Percentiles rank a stretch among this genome's conserved stretches.
These are phyloP conservation scores for Calonectria honghensis DNA, from an alignment of 2,329 filamentous ascomycete species.

Conservation along the genomic window DNA sequence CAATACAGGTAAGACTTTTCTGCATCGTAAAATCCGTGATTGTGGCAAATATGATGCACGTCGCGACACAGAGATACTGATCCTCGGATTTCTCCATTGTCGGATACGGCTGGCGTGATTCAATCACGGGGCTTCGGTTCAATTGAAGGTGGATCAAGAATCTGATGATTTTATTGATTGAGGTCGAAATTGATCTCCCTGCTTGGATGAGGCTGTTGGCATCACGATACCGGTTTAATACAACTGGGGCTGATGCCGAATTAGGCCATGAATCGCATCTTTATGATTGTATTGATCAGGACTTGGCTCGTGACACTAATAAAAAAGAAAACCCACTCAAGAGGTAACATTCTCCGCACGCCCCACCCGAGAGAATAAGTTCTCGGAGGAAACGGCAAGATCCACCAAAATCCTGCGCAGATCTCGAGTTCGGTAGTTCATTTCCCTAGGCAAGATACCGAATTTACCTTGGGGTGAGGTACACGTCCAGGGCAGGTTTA, in stretches of 20 bases:
- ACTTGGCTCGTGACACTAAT: no score
- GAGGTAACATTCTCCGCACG: not conserved
- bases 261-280: no score
- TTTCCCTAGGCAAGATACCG: conserved; percentile 1
- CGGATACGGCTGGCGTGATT: not conserved
- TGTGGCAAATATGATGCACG: no score
- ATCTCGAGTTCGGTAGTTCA: conserved; percentile 4
- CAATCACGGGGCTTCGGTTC: conserved; percentile 1
- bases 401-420: conserved; percentile 7
- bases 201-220: not conserved
- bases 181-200: not conserved
- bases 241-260: no score
- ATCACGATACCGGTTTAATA: no score
- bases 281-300: no score
- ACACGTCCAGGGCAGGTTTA: conserved; percentile 46
- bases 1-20: no score
- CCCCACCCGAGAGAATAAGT: conserved; percentile 8
- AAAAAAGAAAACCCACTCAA: not conserved
- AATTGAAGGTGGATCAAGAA: conserved; percentile 7
- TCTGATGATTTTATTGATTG: not conserved
- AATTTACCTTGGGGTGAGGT: conserved; percentile 17
- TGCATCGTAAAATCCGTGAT: no score
- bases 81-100: not conserved
- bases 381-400: not conserved
- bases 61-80: no score